phyloP scores from a whole-genome alignment of 225 moss, liverwort and hornwort genomes.

The Rhytidiadelphus loreus region DNA sequence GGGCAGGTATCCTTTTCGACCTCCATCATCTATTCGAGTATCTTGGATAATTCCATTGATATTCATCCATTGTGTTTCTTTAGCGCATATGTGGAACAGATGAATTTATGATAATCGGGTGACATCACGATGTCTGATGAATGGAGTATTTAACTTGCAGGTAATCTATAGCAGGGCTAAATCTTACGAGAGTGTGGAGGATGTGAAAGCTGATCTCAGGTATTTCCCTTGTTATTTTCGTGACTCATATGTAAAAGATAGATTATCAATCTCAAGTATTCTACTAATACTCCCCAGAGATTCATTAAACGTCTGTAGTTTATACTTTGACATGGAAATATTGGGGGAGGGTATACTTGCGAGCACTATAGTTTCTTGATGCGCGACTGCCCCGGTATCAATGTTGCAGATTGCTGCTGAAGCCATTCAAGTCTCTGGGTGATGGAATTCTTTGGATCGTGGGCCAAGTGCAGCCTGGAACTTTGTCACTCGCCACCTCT shows the following conservation, averaged over 20 bases:
- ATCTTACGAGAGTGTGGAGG: constrained; percentile 62
- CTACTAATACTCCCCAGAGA: not conserved
- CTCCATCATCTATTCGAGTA: not conserved
- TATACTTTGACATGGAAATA: not conserved
- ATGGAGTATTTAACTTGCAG: constrained; percentile 23
- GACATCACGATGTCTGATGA: not conserved
- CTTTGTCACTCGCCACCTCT: constrained; percentile 78
- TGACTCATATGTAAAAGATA: not conserved
- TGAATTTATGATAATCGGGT: not conserved
- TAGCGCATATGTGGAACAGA: not conserved
- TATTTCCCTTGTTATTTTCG: constrained; percentile 4
- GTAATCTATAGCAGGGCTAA: constrained; percentile 32
- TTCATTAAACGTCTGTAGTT: not conserved
- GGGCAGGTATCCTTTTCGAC: constrained; percentile 41
- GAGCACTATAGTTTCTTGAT: not conserved
- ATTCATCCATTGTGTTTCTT: not conserved
- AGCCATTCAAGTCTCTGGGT: constrained; percentile 44
- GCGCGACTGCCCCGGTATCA: not conserved
- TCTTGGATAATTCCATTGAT: not conserved
- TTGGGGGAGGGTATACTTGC: not conserved
- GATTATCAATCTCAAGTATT: not conserved
- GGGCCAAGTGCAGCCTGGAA: constrained; percentile 57
- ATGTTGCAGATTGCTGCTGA: constrained; percentile 51
- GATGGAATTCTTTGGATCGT: constrained; percentile 47
- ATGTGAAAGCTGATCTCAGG: constrained; percentile 68